Evolutionary conservation across 768 basidiomycete genomes (phyloP), one percentile per base, ranked within the genome.

Genomic region (Atractiella rhizophila): DNA sequence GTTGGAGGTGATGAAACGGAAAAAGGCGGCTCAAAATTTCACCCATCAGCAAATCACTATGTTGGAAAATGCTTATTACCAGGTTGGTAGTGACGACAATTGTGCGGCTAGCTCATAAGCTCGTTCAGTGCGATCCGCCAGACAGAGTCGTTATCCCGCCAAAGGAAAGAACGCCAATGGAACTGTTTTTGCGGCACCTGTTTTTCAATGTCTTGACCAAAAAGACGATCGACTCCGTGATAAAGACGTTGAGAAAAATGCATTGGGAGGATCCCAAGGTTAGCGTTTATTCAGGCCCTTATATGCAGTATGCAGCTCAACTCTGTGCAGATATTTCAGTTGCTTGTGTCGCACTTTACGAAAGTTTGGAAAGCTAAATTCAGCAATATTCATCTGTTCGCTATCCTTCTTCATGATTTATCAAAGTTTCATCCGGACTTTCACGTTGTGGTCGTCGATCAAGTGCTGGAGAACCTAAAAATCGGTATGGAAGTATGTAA

Each of bases 311-410:
- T 24, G 7, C n/a, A n/a, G n/a, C 35, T 10, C 2, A 6, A 4
- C 2, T 4, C 59, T 19, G 54, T 26, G 3, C 32, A 64, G 61
- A 63, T 76, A 24, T 67, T 68, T 28, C 66, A 66, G 21, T 69
- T 68, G 19, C 64, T 96, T 6, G 73, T 76, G 62, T 79, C 80
- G 55, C 70, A 80, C 29, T 98, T 98, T 62, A 80, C 79, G n/a
- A 88, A 91, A 53, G 78, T 88, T 2, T 91, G 88, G 85, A 96
- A 96, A 57, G 69, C 94, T 61, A 88, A 83, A 54, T 96, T 76
- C 55, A 67, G 74, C 44, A 88, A 80, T 53, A 71, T 98, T 51
- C 69, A 74, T 42, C 66, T 91, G 23, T 64, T 96, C 37, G 86
- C 91, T 10, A 88, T 91, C 71, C 64, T 96, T 44, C 76, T 86